Base-by-base conservation (phyloP, 805 yeast species). In the Saturnispora kantuleensis region DNA sequence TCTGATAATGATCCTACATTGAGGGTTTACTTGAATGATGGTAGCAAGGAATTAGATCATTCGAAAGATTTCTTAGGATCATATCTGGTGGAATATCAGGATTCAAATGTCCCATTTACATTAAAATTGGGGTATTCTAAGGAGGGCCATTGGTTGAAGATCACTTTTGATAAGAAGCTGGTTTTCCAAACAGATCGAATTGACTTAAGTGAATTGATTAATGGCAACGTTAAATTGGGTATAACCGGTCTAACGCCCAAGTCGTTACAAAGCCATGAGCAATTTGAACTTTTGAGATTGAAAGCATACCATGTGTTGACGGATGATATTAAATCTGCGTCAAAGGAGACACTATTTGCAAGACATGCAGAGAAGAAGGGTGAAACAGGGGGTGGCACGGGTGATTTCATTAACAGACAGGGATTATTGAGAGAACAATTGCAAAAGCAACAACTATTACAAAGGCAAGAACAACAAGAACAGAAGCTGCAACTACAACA, bases 111-210 rank as follows among this genome's bases (percentile, higher is more conserved):
- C 5, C 94, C 94, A 10, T 66, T 74, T 18, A 80, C 84, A 1
- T 43, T 82, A n/a, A 74, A 87, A 61, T 51, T 84, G 11, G 76
- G 81, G 8, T 81, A 81, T 53, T 72, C 76, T 18, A 48, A 50
- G 4, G 16, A 35, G 7, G 29, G 30, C 17, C 52, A 54, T 7
- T 57, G 64, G 35, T 60, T 73, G 47, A 79, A 81, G 51, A 70
- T 83, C n/a, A 86, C 84, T 49, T 65, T 81, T 41, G 86, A 84
- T 60, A 84, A 84, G 58, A 76, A 73, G 52, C 67, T 84, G 46
- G 79, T 88, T 56, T 76, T 83, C 60, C 78, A 78, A 59, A 79
- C 88, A 0, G 72, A 75, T 47, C 60, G 74, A 44, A 64, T 83
- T 32, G 56, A 61, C 31, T 56, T 83, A 15, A 75, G 75, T 30